phyloP scores from a whole-genome alignment of 2,329 filamentous ascomycete species.

The Bertia moriformis region DNA sequence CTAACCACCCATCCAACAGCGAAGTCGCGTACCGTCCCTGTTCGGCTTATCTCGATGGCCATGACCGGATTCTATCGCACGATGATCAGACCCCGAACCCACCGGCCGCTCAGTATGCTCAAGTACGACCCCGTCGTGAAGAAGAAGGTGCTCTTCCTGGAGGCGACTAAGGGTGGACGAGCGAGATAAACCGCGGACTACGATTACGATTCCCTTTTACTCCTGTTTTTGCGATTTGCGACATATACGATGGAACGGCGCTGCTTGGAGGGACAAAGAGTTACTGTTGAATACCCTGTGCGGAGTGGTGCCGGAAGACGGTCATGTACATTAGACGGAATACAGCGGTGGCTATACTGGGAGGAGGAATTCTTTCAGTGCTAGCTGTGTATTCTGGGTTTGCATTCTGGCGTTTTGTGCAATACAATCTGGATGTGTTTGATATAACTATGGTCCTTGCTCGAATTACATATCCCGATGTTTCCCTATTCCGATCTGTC shows the following conservation, averaged over 20 bases:
- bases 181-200: background rate
- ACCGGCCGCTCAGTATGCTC: conserved; percentile 83
- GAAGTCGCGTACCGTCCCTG: conserved; percentile 83
- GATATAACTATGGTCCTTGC: background rate
- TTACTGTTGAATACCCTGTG: background rate
- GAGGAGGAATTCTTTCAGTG: background rate
- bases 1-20: conserved; percentile 28
- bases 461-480: background rate
- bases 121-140: conserved; percentile 85
- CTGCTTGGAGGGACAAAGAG: background rate
- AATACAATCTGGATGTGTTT: background rate
- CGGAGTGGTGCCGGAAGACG: background rate
- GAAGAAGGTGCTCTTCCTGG: conserved; percentile 1
- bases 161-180: conserved; percentile 1
- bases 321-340: conserved; percentile 1
- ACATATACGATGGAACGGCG: background rate
- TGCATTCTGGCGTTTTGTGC: background rate
- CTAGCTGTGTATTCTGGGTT: background rate
- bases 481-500: background rate
- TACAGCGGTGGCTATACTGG: background rate
- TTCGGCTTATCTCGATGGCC: conserved; percentile 94
- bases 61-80: conserved; percentile 97
- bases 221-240: background rate
- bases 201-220: background rate
- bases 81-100: conserved; percentile 65